Evolutionary conservation across 31 red algal species (phyloP).

Genomic region (Asparagopsis taxiformis): DNA sequence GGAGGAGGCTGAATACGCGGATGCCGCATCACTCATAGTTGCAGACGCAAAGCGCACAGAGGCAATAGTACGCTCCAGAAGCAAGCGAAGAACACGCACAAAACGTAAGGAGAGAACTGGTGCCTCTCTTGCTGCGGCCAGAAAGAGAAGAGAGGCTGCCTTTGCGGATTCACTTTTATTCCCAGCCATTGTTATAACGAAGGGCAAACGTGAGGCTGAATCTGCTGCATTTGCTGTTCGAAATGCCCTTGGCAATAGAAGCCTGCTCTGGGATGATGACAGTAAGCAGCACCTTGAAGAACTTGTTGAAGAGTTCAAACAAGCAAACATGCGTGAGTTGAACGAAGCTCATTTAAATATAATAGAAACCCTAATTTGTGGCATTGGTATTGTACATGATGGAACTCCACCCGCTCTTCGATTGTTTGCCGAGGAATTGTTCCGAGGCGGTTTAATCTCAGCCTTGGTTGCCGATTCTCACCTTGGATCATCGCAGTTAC

Average conservation of each 20-base stretch:
- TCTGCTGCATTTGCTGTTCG: conserved; percentile 37
- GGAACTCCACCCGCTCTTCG: conserved; percentile 33
- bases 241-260: conserved; percentile 28
- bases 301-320: conserved; percentile 23
- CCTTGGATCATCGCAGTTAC: conserved; percentile 41
- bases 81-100: conserved; percentile 3
- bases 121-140: conserved; percentile 38
- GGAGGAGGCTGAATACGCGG: conserved; percentile 50
- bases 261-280: conserved; percentile 60
- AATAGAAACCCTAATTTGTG: conserved; percentile 26
- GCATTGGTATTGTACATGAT: conserved; percentile 46
- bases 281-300: conserved; percentile 36
- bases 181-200: conserved; percentile 49
- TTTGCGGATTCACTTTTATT: conserved; percentile 51
- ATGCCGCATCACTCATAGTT: conserved; percentile 45
- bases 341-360: conserved; percentile 12
- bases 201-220: conserved; percentile 22
- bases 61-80: conserved; percentile 18
- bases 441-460: conserved; percentile 38
- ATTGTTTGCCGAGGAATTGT: conserved; percentile 52
- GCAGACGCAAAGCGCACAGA: conserved; percentile 35
- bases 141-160: conserved; percentile 45
- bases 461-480: conserved; percentile 38
- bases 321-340: conserved; percentile 6
- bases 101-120: conserved; percentile 47